Conservation (phyloP, 2,329 filamentous ascomycete species). For the Lasiodiplodia hormozganensis region DNA sequence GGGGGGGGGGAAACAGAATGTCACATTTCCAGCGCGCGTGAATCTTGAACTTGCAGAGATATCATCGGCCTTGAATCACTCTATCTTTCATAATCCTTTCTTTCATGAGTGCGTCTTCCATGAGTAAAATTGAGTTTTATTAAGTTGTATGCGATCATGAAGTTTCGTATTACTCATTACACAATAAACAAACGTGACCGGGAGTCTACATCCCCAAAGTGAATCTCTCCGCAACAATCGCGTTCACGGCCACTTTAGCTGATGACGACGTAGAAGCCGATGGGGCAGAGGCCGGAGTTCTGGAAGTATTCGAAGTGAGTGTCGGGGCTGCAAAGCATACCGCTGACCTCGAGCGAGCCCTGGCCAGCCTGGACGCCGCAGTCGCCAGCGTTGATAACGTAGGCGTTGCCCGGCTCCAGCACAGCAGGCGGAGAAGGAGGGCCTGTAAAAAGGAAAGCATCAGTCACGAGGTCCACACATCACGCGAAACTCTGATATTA, state of each 20-base stretch:
- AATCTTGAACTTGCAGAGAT: no score
- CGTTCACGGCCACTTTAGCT: conserved; percentile 7
- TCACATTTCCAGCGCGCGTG: no score
- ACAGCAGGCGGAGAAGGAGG: conserved; percentile 33
- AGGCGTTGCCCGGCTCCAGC: conserved; percentile 34
- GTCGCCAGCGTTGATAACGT: conserved; percentile 33
- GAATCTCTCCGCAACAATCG: background rate
- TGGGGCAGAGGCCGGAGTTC: conserved; percentile 33
- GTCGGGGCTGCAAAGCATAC: conserved; percentile 35
- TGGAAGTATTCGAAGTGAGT: conserved; percentile 35
- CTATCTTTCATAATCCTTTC: no score
- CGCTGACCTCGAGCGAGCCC: conserved; percentile 32
- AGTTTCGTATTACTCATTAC: background rate
- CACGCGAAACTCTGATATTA: background rate
- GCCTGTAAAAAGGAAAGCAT: background rate
- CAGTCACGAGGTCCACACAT: background rate
- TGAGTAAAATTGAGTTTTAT: no score
- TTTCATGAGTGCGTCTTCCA: no score
- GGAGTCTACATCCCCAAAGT: no score
- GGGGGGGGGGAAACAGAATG: no score
- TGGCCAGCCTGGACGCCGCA: conserved; percentile 33
- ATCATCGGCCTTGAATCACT: no score
- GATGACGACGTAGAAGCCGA: conserved; percentile 36
- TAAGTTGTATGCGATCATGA: background rate
- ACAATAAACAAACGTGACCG: background rate